Conservation (phyloP, 2,329 filamentous ascomycete genomes). For the Onygenales sp. region DNA sequence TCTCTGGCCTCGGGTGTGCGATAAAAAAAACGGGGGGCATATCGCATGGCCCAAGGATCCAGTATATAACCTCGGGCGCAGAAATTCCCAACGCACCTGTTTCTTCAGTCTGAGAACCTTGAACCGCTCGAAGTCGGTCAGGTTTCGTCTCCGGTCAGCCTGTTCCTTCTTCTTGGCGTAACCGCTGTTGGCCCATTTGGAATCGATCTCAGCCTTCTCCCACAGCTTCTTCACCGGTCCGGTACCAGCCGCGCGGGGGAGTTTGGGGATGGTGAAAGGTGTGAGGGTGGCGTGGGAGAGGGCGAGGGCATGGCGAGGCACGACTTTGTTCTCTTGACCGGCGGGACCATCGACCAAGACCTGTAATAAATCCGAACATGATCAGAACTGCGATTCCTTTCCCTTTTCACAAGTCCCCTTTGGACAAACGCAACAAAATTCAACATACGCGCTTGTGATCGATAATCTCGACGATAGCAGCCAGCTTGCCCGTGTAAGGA, state of each 20-base stretch:
- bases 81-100: slow-evolving; percentile 56
- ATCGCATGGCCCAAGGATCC: too few relatives aligned
- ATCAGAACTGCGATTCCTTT: slow-evolving; percentile 3
- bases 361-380: slow-evolving; percentile 39
- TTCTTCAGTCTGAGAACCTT: slow-evolving; percentile 99
- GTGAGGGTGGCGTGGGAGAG: slow-evolving; percentile 82
- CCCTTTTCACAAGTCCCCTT: slow-evolving; percentile 3
- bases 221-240: slow-evolving; percentile 77
- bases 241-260: slow-evolving; percentile 76
- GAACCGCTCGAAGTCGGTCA: slow-evolving; percentile 99
- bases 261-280: slow-evolving; percentile 73
- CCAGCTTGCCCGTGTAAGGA: slow-evolving; percentile 75
- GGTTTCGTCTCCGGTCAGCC: slow-evolving; percentile 73
- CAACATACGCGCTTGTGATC: slow-evolving; percentile 98
- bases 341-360: slow-evolving; percentile 93
- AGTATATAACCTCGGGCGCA: neutral
- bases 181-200: slow-evolving; percentile 83
- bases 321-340: slow-evolving; percentile 64
- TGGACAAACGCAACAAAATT: neutral
- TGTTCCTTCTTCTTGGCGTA: slow-evolving; percentile 91
- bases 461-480: slow-evolving; percentile 96
- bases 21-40: too few relatives aligned
- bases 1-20: too few relatives aligned
- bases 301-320: slow-evolving; percentile 77
- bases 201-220: slow-evolving; percentile 84